Conservation (phyloP, 2,329 filamentous ascomycete genomes). For the Apiospora rasikravindrae region DNA sequence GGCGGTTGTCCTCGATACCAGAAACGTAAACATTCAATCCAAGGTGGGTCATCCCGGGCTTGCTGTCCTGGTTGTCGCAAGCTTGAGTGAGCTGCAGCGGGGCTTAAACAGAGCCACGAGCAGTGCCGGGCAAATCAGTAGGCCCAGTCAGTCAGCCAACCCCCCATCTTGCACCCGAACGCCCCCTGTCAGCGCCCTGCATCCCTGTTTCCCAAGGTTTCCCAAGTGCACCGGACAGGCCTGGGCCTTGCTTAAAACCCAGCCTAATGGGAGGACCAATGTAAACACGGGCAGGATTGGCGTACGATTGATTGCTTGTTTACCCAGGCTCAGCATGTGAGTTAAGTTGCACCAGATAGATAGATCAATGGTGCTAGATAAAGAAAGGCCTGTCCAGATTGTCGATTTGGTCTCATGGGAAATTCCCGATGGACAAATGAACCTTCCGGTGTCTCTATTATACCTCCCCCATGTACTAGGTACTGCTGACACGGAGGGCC, state of each 20-base stretch:
- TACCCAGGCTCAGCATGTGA: background rate
- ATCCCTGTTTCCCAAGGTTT: background rate
- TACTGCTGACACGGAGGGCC: background rate
- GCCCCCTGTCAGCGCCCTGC: background rate
- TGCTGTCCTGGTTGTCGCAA: background rate
- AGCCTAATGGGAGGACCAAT: constrained; percentile 5
- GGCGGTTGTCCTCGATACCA: constrained; percentile 11
- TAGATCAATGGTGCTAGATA: background rate
- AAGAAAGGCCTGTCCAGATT: background rate
- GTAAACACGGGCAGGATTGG: constrained; percentile 8
- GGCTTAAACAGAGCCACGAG: background rate
- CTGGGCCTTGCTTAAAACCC: constrained; percentile 3
- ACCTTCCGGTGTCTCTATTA: background rate
- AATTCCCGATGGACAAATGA: background rate
- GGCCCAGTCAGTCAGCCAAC: background rate
- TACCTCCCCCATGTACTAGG: background rate
- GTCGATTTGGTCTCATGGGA: background rate
- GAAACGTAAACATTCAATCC: background rate
- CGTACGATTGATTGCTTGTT: background rate
- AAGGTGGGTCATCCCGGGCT: background rate
- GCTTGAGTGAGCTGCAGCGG: constrained; percentile 1
- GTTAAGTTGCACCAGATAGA: background rate
- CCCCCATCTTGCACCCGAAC: background rate
- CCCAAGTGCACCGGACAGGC: background rate
- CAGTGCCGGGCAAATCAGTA: background rate